A percentile compares a stretch with the other conserved stretches of the same genome.
phyloP scores from a whole-genome alignment of 1,284 basidiomycete species.

The Pseudozyma sp. region DNA sequence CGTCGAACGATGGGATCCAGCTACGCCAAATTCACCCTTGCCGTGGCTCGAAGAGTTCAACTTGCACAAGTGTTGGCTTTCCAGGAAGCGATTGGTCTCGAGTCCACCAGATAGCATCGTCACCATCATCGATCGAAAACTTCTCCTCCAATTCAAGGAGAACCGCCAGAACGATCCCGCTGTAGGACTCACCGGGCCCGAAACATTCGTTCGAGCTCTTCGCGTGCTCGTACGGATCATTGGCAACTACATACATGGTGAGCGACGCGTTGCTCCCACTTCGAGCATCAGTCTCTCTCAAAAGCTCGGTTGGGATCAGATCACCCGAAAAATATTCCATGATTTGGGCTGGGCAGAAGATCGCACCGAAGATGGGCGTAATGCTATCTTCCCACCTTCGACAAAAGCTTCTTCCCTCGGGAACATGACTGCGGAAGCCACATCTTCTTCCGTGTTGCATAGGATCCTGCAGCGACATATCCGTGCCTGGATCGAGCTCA shows the following conservation, averaged over 20 bases:
- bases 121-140: conserved; percentile 28
- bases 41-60: conserved; percentile 45
- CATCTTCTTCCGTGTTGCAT: not conserved
- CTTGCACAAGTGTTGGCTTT: conserved; percentile 37
- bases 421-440: not conserved
- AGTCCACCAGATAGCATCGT: conserved; percentile 43
- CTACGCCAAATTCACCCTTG: conserved; percentile 9
- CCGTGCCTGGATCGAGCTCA: conserved; percentile 55
- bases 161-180: conserved; percentile 35
- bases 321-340: conserved; percentile 32
- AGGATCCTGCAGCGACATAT: conserved; percentile 23
- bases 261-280: conserved; percentile 34
- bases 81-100: conserved; percentile 31
- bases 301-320: conserved; percentile 48
- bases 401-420: not conserved
- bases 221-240: conserved; percentile 37
- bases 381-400: conserved; percentile 22
- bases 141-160: conserved; percentile 35
- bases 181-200: conserved; percentile 31
- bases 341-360: conserved; percentile 36
- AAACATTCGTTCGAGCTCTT: conserved; percentile 41
- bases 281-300: conserved; percentile 29
- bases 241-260: conserved; percentile 51
- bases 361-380: conserved; percentile 36
- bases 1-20: conserved; percentile 14